Percentiles rank a stretch among this genome's conserved stretches.
Evolutionary conservation across 2,329 filamentous ascomycete genomes (phyloP).

Genomic region (Furcasterigmium sp.): DNA sequence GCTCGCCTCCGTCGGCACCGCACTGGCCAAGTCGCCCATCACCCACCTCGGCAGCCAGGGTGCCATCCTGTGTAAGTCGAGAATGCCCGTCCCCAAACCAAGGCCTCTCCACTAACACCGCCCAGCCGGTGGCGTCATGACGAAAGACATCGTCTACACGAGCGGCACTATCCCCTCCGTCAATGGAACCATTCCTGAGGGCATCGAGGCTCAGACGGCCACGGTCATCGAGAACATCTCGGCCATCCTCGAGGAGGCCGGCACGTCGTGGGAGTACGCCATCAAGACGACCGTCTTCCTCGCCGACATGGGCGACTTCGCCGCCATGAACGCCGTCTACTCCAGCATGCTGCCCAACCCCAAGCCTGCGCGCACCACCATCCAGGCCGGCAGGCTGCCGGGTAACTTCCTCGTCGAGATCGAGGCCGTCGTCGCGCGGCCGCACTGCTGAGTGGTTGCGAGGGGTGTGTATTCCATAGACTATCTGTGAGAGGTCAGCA

Average conservation of each 20-base stretch:
- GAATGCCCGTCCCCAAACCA: no score
- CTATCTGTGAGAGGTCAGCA: no score
- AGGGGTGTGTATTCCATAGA: no score
- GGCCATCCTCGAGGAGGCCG: conserved; percentile 13
- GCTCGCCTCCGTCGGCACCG: conserved; percentile 5
- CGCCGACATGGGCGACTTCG: conserved; percentile 15
- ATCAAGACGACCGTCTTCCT: conserved; percentile 14
- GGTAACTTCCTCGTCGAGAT: conserved; percentile 12
- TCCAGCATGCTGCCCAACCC: conserved; percentile 10
- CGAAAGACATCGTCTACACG: conserved; percentile 11
- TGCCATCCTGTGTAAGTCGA: conserved; percentile 11
- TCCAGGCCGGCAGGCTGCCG: conserved; percentile 12
- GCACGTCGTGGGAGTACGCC: conserved; percentile 13
- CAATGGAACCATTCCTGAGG: conserved; percentile 13
- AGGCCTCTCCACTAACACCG: neutral
- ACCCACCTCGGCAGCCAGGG: conserved; percentile 10
- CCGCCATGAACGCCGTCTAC: conserved; percentile 14
- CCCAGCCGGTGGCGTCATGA: conserved; percentile 11
- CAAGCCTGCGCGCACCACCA: conserved; percentile 10
- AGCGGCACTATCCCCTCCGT: conserved; percentile 12
- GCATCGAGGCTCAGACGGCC: conserved; percentile 13
- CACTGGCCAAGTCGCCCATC: conserved; percentile 7
- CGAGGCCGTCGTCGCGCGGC: conserved; percentile 8
- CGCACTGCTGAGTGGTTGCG: conserved; percentile 22
- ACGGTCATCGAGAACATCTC: conserved; percentile 11